Conservation (phyloP, 1,139 yeast genomes). For the Saccharomyces hybrid region DNA sequence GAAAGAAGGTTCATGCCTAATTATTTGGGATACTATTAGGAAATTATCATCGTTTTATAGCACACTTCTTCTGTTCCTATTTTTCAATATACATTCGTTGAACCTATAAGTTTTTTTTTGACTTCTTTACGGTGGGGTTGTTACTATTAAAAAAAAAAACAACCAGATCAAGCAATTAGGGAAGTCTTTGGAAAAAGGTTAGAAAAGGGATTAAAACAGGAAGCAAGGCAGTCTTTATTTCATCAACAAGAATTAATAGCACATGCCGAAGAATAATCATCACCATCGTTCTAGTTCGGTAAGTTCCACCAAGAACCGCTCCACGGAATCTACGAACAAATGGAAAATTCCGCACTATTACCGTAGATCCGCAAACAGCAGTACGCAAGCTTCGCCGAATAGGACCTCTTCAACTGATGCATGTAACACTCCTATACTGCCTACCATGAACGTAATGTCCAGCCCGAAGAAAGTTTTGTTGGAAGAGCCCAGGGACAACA, state of each 20-base stretch:
- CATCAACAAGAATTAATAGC: neutral
- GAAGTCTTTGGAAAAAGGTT: neutral
- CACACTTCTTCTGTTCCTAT: neutral
- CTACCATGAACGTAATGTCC: slow-evolving; percentile 17
- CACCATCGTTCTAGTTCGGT: slow-evolving; percentile 1
- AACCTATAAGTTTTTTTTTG: neutral
- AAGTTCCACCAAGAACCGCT: slow-evolving; percentile 10
- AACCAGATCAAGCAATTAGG: neutral
- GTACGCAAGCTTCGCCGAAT: slow-evolving; percentile 5
- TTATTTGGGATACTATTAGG: neutral
- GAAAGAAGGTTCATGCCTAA: neutral
- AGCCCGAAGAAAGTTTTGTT: slow-evolving; percentile 27
- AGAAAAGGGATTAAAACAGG: neutral
- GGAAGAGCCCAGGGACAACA: slow-evolving; percentile 18
- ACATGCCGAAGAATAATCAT: neutral
- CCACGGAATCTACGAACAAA: slow-evolving; percentile 23
- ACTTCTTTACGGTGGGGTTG: neutral
- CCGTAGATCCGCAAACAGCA: slow-evolving; percentile 13
- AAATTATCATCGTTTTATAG: neutral
- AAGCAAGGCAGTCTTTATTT: neutral
- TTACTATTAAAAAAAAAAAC: neutral
- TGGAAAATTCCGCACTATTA: slow-evolving; percentile 33
- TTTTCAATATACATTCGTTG: neutral
- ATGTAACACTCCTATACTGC: slow-evolving; percentile 4
- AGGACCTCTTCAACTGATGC: slow-evolving; percentile 5